Percentiles rank a stretch among this genome's conserved stretches.
phyloP scores from a whole-genome alignment of 345 rosid genomes.

The Eucalyptus cladocalyx region DNA sequence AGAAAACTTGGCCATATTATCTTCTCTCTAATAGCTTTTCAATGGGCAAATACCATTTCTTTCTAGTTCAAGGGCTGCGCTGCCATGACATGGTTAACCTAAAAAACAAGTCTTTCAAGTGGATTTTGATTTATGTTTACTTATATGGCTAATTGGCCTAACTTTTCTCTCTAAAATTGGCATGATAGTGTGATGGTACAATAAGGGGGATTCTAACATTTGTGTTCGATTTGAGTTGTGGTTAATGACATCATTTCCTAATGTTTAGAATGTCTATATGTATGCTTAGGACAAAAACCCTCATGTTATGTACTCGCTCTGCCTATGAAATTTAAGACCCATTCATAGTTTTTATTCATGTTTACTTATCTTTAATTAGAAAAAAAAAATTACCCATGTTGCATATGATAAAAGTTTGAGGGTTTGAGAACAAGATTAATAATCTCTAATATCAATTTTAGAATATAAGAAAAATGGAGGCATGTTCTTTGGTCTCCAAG shows the following conservation, averaged over 20 bases:
- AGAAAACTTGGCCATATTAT: neutral
- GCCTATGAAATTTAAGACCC: neutral
- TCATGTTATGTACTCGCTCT: neutral
- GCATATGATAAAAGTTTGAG: neutral
- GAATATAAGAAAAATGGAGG: neutral
- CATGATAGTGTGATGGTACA: neutral
- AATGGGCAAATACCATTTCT: neutral
- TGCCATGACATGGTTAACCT: neutral
- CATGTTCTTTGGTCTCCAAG: neutral
- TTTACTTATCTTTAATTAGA: neutral
- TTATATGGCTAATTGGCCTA: neutral
- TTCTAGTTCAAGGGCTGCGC: neutral
- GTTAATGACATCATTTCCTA: neutral
- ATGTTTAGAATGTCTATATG: neutral
- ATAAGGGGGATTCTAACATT: neutral
- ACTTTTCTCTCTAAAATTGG: neutral
- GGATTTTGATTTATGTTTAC: neutral
- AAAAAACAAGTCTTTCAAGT: neutral
- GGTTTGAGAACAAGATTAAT: neutral
- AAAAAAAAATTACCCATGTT: neutral
- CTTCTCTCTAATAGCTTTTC: neutral
- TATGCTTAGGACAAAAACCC: neutral
- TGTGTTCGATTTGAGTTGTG: neutral
- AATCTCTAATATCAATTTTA: neutral
- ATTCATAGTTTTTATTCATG: neutral